Evolutionary conservation across 176 grass and related monocot genomes (phyloP), one percentile per base, ranked within the genome.

Genomic region (Phoenix dactylifera): DNA sequence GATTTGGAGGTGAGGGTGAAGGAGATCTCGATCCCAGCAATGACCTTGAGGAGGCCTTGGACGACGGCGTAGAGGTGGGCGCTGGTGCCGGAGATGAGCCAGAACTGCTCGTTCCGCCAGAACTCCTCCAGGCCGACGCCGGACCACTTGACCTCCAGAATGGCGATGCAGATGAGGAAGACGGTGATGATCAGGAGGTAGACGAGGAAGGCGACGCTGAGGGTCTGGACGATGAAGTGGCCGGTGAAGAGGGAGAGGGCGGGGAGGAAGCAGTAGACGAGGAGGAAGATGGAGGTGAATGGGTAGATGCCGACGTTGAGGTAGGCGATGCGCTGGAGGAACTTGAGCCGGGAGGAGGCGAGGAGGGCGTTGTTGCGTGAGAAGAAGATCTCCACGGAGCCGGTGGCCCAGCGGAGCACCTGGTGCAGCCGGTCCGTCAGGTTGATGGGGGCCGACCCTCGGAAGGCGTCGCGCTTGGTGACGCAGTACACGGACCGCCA

Each of bases 311-410:
- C 80, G 51, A 83, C 80, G 55, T 83, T 83, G 50, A 83, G 68
- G 80, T 83, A 83, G 3, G 81, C 81, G 18, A 91, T 55, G 17
- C 88, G 83, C 61, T 91, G 88, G 50, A 97, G 66, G 58, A 95
- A 67, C 77, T 85, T 97, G 66, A 97, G 87, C 16, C 59, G 66
- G 26, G 78, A 28, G 0, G 84, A 78, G 1, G 87, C 93, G 7
- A 98, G 73, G 56, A 98, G 30, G 5, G 93, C 93, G 74, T 98
- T 98, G 81, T 98, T 97, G 18, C 87, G 78, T 0, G 93, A 97
- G 93, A 98, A 98, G 93, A 98, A 98, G 65, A 98, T 98, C 73
- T 98, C 93, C 7, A 92, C 93, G 0, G 93, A 98, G 0, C 93
- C 93, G 3, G 93, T 98, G 4, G 93, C 93, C 93, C 93, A 98